Evolutionary conservation across 2,329 filamentous ascomycete genomes (phyloP).

Genomic region (Trichoderma gracile): DNA sequence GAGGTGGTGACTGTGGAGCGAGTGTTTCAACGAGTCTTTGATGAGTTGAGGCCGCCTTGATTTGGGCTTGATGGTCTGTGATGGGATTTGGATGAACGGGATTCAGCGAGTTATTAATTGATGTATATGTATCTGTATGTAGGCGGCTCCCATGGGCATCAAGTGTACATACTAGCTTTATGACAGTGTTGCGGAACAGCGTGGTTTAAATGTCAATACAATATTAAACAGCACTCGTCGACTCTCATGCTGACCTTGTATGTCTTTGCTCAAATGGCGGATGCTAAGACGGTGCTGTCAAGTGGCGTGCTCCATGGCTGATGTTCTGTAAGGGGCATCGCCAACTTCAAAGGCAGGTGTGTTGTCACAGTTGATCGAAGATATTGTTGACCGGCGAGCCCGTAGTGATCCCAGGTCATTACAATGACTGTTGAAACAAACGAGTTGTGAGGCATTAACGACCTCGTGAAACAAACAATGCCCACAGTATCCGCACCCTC

Average conservation of each 20-base stretch:
- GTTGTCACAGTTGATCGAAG: too few species aligned
- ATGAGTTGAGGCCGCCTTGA: neutral
- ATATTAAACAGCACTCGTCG: neutral
- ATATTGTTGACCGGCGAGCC: neutral
- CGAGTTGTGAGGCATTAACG: constrained; percentile 3
- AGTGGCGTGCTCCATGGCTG: neutral
- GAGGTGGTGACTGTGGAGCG: neutral
- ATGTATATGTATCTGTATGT: constrained; percentile 3
- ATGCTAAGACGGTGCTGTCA: too few species aligned
- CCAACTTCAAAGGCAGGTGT: too few species aligned
- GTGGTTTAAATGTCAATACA: neutral
- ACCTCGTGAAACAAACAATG: neutral
- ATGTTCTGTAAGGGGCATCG: too few species aligned
- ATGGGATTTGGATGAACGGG: neutral
- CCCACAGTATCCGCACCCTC: neutral
- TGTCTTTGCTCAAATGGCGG: neutral
- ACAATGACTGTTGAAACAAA: too few species aligned
- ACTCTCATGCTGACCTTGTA: neutral
- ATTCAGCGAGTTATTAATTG: neutral
- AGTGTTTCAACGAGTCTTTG: neutral
- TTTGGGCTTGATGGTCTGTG: neutral
- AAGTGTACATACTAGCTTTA: constrained; percentile 7
- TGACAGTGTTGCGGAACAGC: constrained; percentile 3
- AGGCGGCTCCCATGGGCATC: neutral
- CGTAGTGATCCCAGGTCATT: neutral